These are phyloP conservation scores for Polygonum aviculare DNA, from an alignment of 148 eudicot genomes.

Conservation along the genomic window DNA sequence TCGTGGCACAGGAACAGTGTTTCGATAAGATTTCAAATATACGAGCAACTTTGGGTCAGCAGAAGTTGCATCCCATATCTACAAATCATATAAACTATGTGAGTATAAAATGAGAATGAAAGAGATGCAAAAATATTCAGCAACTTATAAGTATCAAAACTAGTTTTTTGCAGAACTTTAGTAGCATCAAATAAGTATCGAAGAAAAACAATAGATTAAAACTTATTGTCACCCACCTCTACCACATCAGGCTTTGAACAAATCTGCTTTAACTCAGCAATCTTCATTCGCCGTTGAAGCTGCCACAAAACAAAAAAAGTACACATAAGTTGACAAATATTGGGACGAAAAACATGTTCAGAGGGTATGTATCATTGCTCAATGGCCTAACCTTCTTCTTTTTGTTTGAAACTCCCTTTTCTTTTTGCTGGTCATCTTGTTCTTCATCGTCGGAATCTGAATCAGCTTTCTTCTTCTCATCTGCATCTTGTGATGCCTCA, in stretches of 20 bases:
- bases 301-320: conserved; percentile 18
- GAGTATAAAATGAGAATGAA: not conserved
- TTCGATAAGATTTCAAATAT: conserved; percentile 75
- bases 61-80: conserved; percentile 98
- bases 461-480: conserved; percentile 61
- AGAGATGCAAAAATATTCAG: not conserved
- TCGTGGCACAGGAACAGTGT: conserved; percentile 94
- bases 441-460: conserved; percentile 98
- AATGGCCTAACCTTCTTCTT: conserved; percentile 72
- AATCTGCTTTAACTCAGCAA: conserved; percentile 88
- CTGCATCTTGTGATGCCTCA: conserved; percentile 43
- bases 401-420: conserved; percentile 80
- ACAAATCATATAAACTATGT: conserved; percentile 2
- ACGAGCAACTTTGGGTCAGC: conserved; percentile 84
- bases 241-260: conserved; percentile 89
- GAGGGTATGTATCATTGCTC: not conserved
- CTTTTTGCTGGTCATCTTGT: conserved; percentile 65
- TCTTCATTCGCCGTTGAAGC: conserved; percentile 94
- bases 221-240: conserved; percentile 40
- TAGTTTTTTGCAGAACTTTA: not conserved
- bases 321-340: not conserved
- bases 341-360: not conserved
- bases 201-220: not conserved
- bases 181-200: not conserved
- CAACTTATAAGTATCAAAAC: not conserved